phyloP scores from a whole-genome alignment of 805 yeast genomes.

The Metschnikowia bowlesiae region DNA sequence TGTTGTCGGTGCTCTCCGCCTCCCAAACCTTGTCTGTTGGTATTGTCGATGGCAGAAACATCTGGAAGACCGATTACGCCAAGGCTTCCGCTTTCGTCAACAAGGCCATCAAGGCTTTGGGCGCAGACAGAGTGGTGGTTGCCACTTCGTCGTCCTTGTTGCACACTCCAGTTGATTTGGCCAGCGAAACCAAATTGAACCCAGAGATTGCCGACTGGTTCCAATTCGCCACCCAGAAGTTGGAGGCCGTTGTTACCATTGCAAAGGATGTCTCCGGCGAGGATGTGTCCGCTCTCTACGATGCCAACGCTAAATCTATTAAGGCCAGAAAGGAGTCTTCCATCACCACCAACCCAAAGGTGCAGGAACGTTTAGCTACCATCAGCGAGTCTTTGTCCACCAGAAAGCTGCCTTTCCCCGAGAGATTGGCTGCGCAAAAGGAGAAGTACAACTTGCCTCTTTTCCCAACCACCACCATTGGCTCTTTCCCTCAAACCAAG shows the following conservation, averaged over 20 bases:
- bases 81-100: constrained; percentile 79
- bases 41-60: constrained; percentile 98
- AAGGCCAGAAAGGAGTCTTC: constrained; percentile 81
- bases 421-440: constrained; percentile 85
- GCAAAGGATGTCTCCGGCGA: constrained; percentile 84
- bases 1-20: constrained; percentile 57
- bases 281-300: constrained; percentile 71
- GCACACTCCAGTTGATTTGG: constrained; percentile 97
- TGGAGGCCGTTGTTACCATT: constrained; percentile 83
- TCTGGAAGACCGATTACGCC: constrained; percentile 96
- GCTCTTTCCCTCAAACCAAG: constrained; percentile 99
- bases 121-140: constrained; percentile 80
- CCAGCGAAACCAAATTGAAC: constrained; percentile 85
- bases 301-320: constrained; percentile 83
- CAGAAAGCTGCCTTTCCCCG: constrained; percentile 83
- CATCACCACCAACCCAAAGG: constrained; percentile 88
- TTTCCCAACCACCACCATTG: constrained; percentile 99
- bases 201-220: constrained; percentile 95
- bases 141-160: constrained; percentile 95
- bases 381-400: constrained; percentile 71
- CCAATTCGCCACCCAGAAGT: constrained; percentile 97
- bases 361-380: constrained; percentile 78
- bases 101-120: constrained; percentile 79
- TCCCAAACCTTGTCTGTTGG: constrained; percentile 89
- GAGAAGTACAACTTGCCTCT: constrained; percentile 85